Conservation (phyloP, 106 monocot species). For the Apostasia shenzhenica region DNA sequence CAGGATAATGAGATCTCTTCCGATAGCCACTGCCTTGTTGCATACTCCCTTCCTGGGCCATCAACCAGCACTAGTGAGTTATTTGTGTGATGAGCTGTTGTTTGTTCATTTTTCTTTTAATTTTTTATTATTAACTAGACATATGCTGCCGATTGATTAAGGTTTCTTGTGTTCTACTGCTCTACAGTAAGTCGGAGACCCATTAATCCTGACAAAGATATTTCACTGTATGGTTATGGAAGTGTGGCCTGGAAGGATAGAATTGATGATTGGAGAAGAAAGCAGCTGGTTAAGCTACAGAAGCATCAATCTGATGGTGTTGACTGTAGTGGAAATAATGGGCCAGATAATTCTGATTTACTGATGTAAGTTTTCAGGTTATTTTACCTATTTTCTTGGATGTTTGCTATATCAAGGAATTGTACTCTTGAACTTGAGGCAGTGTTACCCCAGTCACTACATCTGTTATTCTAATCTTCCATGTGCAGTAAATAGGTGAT, state of each 20-base stretch:
- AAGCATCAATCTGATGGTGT: conserved; percentile 5
- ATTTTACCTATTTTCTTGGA: not conserved
- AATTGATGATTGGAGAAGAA: conserved; percentile 52
- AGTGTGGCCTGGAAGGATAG: conserved; percentile 67
- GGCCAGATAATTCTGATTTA: conserved; percentile 40
- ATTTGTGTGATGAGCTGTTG: not conserved
- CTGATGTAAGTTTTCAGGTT: conserved; percentile 34
- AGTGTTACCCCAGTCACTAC: not conserved
- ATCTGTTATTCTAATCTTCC: too few species aligned
- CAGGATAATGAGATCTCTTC: conserved; percentile 45
- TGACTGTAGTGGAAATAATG: conserved; percentile 19
- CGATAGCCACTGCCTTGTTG: conserved; percentile 41
- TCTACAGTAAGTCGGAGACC: conserved; percentile 41
- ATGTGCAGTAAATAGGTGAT: not conserved
- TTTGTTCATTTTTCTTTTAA: too few species aligned
- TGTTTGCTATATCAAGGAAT: not conserved
- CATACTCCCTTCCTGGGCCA: not conserved
- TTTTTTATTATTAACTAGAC: too few species aligned
- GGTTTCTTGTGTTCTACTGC: not conserved
- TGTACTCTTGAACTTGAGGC: not conserved
- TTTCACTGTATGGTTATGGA: conserved; percentile 74
- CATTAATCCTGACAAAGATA: conserved; percentile 58
- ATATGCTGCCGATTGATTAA: too few species aligned
- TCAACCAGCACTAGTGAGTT: conserved; percentile 15
- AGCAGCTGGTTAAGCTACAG: conserved; percentile 22